Conservation (phyloP, 2,329 filamentous ascomycete genomes). For the Xylariomycetidae sp. region DNA sequence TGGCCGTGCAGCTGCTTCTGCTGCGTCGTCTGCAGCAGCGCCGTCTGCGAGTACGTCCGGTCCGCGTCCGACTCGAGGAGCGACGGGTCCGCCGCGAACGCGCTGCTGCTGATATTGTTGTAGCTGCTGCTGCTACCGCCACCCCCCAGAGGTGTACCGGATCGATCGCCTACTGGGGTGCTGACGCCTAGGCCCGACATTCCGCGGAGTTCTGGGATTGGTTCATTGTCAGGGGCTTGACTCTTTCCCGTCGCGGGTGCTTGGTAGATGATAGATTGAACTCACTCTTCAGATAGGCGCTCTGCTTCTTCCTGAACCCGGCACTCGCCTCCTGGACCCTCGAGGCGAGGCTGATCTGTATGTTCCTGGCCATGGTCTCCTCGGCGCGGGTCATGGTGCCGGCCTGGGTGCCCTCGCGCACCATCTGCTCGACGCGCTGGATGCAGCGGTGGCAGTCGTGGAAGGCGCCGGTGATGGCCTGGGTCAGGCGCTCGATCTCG, state of each 20-base stretch:
- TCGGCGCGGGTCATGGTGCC: conserved; percentile 75
- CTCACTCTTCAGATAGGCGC: conserved; percentile 88
- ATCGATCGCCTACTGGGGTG: conserved; percentile 46
- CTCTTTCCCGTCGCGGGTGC: background rate
- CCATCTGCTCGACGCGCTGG: conserved; percentile 81
- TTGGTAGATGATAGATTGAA: conserved; percentile 1
- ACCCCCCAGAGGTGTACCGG: conserved; percentile 40
- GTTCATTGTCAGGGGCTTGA: conserved; percentile 7
- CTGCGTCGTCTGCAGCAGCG: conserved; percentile 66
- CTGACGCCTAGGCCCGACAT: conserved; percentile 57
- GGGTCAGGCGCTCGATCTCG: conserved; percentile 86
- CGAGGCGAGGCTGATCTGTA: conserved; percentile 85
- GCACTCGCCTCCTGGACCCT: conserved; percentile 90
- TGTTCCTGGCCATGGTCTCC: conserved; percentile 92
- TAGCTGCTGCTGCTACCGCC: conserved; percentile 46
- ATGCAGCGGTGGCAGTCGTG: conserved; percentile 88
- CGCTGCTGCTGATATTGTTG: conserved; percentile 36
- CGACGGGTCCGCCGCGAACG: conserved; percentile 74
- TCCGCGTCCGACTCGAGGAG: conserved; percentile 92
- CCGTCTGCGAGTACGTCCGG: conserved; percentile 84
- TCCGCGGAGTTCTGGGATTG: conserved; percentile 63
- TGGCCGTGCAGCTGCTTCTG: conserved; percentile 66
- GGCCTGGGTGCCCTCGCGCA: conserved; percentile 70
- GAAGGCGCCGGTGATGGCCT: conserved; percentile 83
- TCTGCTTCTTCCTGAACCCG: conserved; percentile 93